Conservation (phyloP, 192 early-diverging fungal genomes). For the Glomus cerebriforme region DNA sequence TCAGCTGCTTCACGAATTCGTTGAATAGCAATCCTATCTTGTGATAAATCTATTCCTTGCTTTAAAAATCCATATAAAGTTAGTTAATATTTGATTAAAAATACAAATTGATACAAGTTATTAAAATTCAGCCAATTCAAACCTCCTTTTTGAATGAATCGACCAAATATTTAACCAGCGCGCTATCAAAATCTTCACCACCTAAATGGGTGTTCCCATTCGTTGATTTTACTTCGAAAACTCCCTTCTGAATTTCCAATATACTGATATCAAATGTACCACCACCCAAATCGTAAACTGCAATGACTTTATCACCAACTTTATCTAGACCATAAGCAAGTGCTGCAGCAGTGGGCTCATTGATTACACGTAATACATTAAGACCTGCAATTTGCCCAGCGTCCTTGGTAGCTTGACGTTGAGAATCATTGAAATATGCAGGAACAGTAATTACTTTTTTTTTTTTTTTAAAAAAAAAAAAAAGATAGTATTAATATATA, state of each 20-base stretch:
- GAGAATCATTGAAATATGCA: conserved; percentile 98
- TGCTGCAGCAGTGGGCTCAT: conserved; percentile 95
- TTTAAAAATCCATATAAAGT: background rate
- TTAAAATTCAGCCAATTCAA: background rate
- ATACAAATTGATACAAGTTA: background rate
- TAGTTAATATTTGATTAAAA: background rate
- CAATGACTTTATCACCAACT: conserved; percentile 83
- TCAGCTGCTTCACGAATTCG: conserved; percentile 97
- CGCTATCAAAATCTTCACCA: conserved; percentile 76
- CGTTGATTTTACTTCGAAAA: conserved; percentile 98
- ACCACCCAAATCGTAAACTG: conserved; percentile 97
- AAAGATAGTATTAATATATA: background rate
- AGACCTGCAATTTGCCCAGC: conserved; percentile 90
- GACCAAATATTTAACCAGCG: conserved; percentile 76
- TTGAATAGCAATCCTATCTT: conserved; percentile 95
- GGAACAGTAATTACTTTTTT: conserved; percentile 88
- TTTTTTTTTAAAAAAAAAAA: background rate
- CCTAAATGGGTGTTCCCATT: conserved; percentile 92
- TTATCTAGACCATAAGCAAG: conserved; percentile 91
- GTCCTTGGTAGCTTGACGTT: conserved; percentile 96
- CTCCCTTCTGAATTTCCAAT: conserved; percentile 96
- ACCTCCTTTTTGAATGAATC: conserved; percentile 90
- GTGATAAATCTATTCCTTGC: conserved; percentile 78
- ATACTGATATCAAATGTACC: conserved; percentile 99
- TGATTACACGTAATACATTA: conserved; percentile 91